Conservation (phyloP, 2,329 filamentous ascomycete genomes). For the Aureobasidium pullulans region DNA sequence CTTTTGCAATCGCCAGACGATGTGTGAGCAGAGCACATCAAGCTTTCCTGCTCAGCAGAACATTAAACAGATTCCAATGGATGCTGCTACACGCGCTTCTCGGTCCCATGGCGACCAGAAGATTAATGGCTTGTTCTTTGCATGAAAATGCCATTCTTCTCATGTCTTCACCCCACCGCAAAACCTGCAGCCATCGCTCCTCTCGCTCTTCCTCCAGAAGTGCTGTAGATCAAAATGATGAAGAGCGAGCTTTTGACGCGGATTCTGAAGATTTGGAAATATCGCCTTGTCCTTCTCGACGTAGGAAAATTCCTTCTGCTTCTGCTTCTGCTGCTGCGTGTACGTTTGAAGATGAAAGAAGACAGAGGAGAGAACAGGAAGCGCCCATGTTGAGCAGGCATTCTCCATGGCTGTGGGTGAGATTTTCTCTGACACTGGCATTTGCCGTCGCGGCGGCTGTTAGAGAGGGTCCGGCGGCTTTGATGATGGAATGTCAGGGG, state of each 20-base stretch:
- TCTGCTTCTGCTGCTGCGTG: neutral
- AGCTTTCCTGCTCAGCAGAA: constrained; percentile 22
- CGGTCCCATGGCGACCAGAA: constrained; percentile 30
- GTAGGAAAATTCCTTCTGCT: neutral
- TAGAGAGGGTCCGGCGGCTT: constrained; percentile 36
- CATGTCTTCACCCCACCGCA: neutral
- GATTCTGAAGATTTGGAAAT: neutral
- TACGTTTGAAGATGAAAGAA: neutral
- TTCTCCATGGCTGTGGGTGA: constrained; percentile 38
- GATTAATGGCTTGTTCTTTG: constrained; percentile 18
- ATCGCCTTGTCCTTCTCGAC: neutral
- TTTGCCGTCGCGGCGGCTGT: constrained; percentile 43
- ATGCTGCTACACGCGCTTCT: constrained; percentile 27
- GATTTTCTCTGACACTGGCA: constrained; percentile 41
- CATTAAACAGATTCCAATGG: constrained; percentile 28
- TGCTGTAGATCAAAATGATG: neutral
- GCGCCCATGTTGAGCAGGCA: constrained; percentile 17
- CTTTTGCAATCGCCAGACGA: constrained; percentile 24
- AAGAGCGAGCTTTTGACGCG: neutral
- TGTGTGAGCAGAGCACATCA: constrained; percentile 24
- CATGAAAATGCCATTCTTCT: constrained; percentile 6
- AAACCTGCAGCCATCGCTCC: neutral
- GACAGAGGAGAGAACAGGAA: neutral
- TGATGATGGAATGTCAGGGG: constrained; percentile 18
- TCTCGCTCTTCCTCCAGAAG: neutral